Evolutionary conservation across 371 early-diverging fungal species (phyloP), one percentile per base, ranked within the genome.

Genomic region (Capniomyces stellatus): DNA sequence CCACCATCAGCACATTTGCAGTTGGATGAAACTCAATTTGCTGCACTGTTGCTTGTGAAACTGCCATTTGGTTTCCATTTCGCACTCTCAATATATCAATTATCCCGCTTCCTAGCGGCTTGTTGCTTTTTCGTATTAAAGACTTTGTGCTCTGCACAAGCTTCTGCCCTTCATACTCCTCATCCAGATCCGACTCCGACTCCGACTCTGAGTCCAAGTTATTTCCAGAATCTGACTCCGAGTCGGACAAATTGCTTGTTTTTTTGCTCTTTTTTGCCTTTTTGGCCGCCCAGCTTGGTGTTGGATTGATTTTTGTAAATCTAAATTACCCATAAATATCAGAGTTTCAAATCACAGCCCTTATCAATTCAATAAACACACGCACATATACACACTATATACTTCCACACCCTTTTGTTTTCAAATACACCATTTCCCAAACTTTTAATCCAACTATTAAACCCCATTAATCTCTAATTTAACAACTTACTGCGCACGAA

Each of bases 1-100:
- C 83, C 0, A 89, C 86, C 61, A 93, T 58, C 56, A 93, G 58
- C 25, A 93, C 89, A 49, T 85, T 83, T 2, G 86, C 82, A 43
- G 77, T 81, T 2, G 94, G 94, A 59, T 95, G 96, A 73, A 91
- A 95, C 56, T 77, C 71, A 2, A 87, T 68, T n/a, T 75, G 70
- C 35, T 79, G 77, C 23, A 92, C 69, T 3, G 71, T 71, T 12
- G 72, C 56, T 77, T 82, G 57, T 10, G 60, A 50, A n/a, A 46
- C 49, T 6, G 50, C 54, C 10, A 41, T 22, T 24, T 64, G 63
- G 56, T 64, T 71, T 12, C 55, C 66, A 28, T 71, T 60, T 35
- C 58, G 59, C 43, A 68, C 54, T 2, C 64, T 63, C 10, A 54
- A 57, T 41, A 66, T 63, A 22, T 66, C 59, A 1, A 71, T 24